Base-by-base conservation (phyloP, 169 alveolate species). In the Eimeria necatrix region DNA sequence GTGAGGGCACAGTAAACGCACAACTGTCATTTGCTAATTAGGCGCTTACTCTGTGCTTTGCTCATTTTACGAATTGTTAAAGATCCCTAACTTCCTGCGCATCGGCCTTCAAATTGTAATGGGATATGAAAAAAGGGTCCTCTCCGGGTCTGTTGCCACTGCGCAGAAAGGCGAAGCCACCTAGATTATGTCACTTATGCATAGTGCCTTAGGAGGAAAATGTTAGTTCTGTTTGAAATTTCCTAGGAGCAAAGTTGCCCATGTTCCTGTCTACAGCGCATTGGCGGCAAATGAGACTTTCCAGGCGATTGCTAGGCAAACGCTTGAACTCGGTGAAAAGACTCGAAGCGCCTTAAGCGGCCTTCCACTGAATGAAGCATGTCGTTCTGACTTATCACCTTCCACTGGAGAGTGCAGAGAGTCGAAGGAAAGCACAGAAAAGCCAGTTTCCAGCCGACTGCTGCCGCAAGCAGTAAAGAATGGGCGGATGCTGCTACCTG, bases 271-370 rank as follows among this genome's bases (percentile, higher is more conserved):
- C n/a, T 26, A 56, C 92, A 84, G 92, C 48, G 32, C 80, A 16
- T 8, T 84, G 76, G 80, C 92, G 22, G 68, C 92, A 24, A 84
- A 60, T 32, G 92, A 84, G 59, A 59, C 92, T 0, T 60, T 84
- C 80, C 92, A 84, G 80, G 92, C 92, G 16, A 84, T 84, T 20
- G 92, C 80, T 10, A 24, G 61, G 20, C 92, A 84, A 60, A 84
- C 92, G 3, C 80, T 84, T 26, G 90, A 53, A 12, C 41, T 81
- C 73, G 53, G 51, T 9, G 52, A 56, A 20, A n/a, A 68, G 56
- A 59, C 70, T 59, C 70, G 16, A n/a, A n/a, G n/a, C 16, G 18
- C 16, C 18, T 4, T 16, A 16, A 51, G 16, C 18, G 49, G 26
- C 20, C 26, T 8, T 52, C 26, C 16, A 26, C 26, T 71, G 49